Conservation (phyloP, 1,284 basidiomycete species). For the Thecaphora thlaspeos region DNA sequence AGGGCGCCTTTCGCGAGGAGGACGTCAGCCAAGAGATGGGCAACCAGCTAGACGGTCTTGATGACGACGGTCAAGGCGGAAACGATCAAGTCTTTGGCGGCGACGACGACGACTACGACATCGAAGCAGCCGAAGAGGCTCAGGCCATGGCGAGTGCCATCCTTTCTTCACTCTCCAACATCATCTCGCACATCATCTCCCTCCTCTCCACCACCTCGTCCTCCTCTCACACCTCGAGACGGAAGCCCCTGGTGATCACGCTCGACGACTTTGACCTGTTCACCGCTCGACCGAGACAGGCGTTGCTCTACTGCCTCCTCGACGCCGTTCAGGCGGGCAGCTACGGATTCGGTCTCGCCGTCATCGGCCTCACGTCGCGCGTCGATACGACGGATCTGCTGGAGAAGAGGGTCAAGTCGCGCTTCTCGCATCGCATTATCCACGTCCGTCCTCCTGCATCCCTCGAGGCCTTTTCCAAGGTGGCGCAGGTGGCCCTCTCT, state of each 20-base stretch:
- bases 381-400: constrained; percentile 50
- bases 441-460: constrained; percentile 38
- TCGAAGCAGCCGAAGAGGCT: constrained; percentile 21
- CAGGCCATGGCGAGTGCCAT: constrained; percentile 19
- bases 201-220: constrained; percentile 32
- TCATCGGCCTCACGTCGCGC: constrained; percentile 45
- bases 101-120: constrained; percentile 1
- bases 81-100: constrained; percentile 8
- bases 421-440: constrained; percentile 52
- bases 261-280: constrained; percentile 53
- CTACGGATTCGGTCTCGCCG: constrained; percentile 47
- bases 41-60: background rate
- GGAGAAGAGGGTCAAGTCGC: constrained; percentile 55
- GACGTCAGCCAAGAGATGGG: constrained; percentile 5
- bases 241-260: constrained; percentile 46
- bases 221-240: background rate
- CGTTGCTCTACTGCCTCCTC: constrained; percentile 54
- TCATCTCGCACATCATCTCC: constrained; percentile 44
- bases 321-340: constrained; percentile 54
- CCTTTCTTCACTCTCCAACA: constrained; percentile 34
- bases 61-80: constrained; percentile 2
- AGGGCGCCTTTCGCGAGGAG: constrained; percentile 42
- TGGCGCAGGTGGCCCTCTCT: constrained; percentile 29
- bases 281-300: constrained; percentile 45
- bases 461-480: constrained; percentile 20